Percentiles rank a stretch among this genome's conserved stretches.
These are phyloP conservation scores for Helicosporidium sp. DNA, from an alignment of 139 green algal genomes.

Conservation along the genomic window DNA sequence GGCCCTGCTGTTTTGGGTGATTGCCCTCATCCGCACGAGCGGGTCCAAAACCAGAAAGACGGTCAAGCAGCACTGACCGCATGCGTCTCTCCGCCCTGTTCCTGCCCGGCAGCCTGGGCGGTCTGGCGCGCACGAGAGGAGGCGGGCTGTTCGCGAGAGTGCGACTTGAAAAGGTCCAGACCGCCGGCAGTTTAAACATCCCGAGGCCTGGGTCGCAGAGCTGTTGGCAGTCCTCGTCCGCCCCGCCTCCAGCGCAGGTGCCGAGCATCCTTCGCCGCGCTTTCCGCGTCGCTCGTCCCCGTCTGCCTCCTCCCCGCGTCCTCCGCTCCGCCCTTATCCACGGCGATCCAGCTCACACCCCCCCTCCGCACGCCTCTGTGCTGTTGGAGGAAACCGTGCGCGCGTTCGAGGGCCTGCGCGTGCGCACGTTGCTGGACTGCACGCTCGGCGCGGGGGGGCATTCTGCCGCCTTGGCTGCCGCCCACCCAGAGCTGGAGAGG, in stretches of 20 bases:
- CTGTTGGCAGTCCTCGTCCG: neutral
- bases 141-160: too few relatives aligned
- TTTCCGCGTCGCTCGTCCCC: neutral
- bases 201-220: constrained; percentile 5
- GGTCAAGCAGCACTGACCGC: constrained; percentile 12
- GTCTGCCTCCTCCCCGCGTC: too few relatives aligned
- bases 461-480: constrained; percentile 29
- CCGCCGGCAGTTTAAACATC: too few relatives aligned
- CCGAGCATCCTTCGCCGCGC: neutral
- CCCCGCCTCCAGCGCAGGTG: neutral
- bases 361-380: constrained; percentile 26
- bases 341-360: too few relatives aligned
- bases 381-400: constrained; percentile 42
- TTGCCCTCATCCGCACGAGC: constrained; percentile 5
- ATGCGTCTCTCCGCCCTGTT: too few relatives aligned
- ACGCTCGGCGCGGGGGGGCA: constrained; percentile 78
- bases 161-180: too few relatives aligned
- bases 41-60: neutral
- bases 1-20: constrained; percentile 14
- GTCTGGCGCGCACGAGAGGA: too few relatives aligned
- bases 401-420: constrained; percentile 18
- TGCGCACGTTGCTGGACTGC: constrained; percentile 55
- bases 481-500: constrained; percentile 48
- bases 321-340: too few relatives aligned
- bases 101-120: too few relatives aligned